These are phyloP conservation scores for Talaromyces sp. DNA, from an alignment of 2,329 filamentous ascomycete species.

Conservation along the genomic window DNA sequence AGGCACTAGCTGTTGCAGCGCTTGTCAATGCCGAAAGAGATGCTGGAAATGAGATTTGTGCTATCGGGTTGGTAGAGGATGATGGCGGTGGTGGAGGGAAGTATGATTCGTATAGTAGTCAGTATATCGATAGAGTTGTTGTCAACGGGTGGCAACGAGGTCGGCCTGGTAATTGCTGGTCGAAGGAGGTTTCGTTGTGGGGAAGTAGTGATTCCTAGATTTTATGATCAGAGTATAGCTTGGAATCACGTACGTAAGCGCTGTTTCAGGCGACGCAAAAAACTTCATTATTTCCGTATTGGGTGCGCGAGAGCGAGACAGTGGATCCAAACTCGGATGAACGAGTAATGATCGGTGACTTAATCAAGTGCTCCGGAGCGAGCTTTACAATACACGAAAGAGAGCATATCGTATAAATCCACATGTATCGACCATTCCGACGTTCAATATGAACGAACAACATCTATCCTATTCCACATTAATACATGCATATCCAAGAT, in stretches of 20 bases:
- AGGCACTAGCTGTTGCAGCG: not conserved
- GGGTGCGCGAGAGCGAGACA: not conserved
- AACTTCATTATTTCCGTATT: not conserved
- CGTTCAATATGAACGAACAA: not conserved
- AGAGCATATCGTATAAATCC: not conserved
- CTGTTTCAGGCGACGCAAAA: not conserved
- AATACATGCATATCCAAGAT: not conserved
- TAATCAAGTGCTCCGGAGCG: not conserved
- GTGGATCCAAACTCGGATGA: not conserved
- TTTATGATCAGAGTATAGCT: not conserved
- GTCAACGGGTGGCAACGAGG: constrained; percentile 5
- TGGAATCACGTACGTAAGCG: not conserved
- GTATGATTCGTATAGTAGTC: constrained; percentile 2
- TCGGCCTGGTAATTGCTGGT: constrained; percentile 50
- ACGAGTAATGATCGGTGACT: not conserved
- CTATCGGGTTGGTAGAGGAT: not conserved
- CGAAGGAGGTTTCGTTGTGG: not conserved
- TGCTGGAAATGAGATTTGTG: not conserved
- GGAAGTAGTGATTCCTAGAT: not conserved
- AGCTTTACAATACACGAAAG: not conserved
- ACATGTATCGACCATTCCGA: not conserved
- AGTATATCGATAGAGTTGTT: not conserved
- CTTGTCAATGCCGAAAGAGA: not conserved
- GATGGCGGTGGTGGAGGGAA: constrained; percentile 1
- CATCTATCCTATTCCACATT: not conserved